These are phyloP conservation scores for Penicillium angulare DNA, from an alignment of 495 filamentous ascomycete genomes.

Conservation along the genomic window DNA sequence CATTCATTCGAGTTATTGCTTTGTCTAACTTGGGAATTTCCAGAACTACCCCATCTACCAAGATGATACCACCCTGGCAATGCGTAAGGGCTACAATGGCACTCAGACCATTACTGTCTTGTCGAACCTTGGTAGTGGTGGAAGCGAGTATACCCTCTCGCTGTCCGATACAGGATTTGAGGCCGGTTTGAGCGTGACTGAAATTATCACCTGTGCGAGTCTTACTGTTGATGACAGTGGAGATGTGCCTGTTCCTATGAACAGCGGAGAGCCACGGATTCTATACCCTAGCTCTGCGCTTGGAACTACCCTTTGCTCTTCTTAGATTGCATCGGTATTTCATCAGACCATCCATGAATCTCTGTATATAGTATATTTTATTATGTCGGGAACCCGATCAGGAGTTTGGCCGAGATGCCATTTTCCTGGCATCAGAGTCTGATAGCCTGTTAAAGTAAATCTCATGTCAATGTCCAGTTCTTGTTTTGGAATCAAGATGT, in stretches of 20 bases:
- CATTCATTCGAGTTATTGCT: too few species aligned
- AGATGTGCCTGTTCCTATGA: constrained; percentile 36
- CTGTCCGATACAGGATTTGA: constrained; percentile 42
- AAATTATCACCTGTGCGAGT: constrained; percentile 44
- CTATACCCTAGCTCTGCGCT: constrained; percentile 23
- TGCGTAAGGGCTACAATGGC: constrained; percentile 60
- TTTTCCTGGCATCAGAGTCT: too few species aligned
- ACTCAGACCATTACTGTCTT: constrained; percentile 59
- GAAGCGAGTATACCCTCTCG: constrained; percentile 44
- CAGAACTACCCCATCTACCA: constrained; percentile 56
- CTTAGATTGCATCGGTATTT: too few species aligned
- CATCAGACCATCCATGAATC: background rate
- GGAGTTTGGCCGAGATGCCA: too few species aligned
- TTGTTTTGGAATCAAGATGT: too few species aligned
- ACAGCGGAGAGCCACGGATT: constrained; percentile 26
- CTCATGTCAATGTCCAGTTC: too few species aligned
- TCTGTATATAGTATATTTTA: too few species aligned
- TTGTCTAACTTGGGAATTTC: too few species aligned
- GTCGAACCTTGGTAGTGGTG: constrained; percentile 54
- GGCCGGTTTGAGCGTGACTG: constrained; percentile 34
- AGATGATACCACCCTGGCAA: constrained; percentile 55
- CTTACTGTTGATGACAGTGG: constrained; percentile 36
- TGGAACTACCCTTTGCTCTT: constrained; percentile 13
- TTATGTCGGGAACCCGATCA: too few species aligned
- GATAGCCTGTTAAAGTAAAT: too few species aligned